Evolutionary conservation across 805 yeast species (phyloP), one percentile per base, ranked within the genome.

Genomic region (Suhomyces faveliae): DNA sequence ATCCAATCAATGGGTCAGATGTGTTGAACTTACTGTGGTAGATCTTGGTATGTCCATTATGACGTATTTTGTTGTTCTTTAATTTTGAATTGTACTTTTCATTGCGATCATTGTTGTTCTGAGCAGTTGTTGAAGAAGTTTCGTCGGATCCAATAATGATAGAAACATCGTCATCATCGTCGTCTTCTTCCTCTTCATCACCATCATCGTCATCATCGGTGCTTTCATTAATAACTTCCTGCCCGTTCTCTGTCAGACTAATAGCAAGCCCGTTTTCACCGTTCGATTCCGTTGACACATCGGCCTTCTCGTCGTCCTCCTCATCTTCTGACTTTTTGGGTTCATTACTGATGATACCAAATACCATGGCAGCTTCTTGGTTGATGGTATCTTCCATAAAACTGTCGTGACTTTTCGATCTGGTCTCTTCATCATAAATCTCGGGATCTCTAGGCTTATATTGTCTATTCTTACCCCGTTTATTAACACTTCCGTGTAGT

Each of bases 361-460:
- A 73, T 0, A 72, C 74, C 69, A 66, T 56, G 1, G 76, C 76
- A 5, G 74, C 74, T 51, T 72, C 77, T 44, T 71, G 70, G 44
- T 60, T 64, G 35, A 67, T 64, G n/a, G 62, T 53, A 15, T 56
- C 60, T 21, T 48, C 51, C 56, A 51, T 51, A 33, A 50, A 50
- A 20, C 51, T 46, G 37, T 49, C 48, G 39, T 48, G 52, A 11
- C 47, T 49, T 15, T 35, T 37, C 20, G 25, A 43, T 45, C 47
- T 49, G 13, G 39, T 47, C 35, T 42, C 53, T 20, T 55, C 51
- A 10, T 49, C 48, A 20, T 48, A 42, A 20, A 46, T 50, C n/a
- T 51, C 47, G 10, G 13, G 21, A 9, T 37, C 21, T 12, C 33
- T 27, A 11, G 12, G 5, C 11, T 23, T 19, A 5, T 30, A n/a